A percentile compares a stretch with the other conserved stretches of the same genome.
phyloP scores from a whole-genome alignment of 371 early-diverging fungal species.

The Apophysomyces elegans region DNA sequence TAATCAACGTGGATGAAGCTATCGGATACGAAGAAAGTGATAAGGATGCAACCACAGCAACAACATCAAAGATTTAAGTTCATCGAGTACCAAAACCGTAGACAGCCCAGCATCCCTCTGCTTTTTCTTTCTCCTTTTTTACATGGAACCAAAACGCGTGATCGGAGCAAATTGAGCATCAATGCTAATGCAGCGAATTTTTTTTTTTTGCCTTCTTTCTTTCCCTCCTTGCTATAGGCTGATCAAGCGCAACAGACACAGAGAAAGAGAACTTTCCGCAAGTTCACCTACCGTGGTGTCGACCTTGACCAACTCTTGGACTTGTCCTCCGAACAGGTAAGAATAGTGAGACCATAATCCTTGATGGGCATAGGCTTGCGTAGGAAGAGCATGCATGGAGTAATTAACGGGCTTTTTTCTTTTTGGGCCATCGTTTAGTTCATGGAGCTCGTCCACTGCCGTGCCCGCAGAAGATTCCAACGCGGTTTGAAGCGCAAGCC shows the following conservation, averaged over 20 bases:
- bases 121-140: background rate
- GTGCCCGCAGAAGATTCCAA: conserved; percentile 95
- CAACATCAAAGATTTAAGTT: too few relatives aligned
- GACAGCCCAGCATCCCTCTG: background rate
- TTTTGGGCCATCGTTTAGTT: conserved; percentile 42
- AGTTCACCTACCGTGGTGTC: conserved; percentile 98
- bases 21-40: too few relatives aligned
- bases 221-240: conserved; percentile 35
- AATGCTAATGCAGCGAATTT: background rate
- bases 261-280: conserved; percentile 98
- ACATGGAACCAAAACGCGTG: background rate
- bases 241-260: conserved; percentile 54
- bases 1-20: too few relatives aligned
- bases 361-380: background rate
- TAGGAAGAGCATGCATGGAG: background rate
- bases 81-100: too few relatives aligned
- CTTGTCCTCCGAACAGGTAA: conserved; percentile 87
- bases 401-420: background rate
- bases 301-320: conserved; percentile 93
- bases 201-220: background rate
- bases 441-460: conserved; percentile 93
- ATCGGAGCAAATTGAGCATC: too few relatives aligned
- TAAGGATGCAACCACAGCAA: too few relatives aligned
- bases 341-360: background rate
- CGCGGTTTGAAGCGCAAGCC: conserved; percentile 98